Percentiles rank a stretch among this genome's conserved stretches.
phyloP scores from a whole-genome alignment of 129 eudicot genomes.

The Tagetes patula region DNA sequence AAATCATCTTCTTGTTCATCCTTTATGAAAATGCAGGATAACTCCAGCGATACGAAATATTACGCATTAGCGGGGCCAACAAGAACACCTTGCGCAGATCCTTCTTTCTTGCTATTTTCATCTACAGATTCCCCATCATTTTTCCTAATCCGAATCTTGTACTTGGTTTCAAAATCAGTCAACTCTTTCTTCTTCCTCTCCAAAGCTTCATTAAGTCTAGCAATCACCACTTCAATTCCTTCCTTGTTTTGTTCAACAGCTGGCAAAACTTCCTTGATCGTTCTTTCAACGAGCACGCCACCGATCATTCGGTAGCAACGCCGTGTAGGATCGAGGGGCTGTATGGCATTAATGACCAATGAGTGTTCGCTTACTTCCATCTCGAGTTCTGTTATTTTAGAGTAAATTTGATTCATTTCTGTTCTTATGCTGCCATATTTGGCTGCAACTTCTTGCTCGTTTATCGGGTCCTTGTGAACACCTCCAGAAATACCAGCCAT shows the following conservation, averaged over 20 bases:
- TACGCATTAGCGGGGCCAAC: slow-evolving; percentile 77
- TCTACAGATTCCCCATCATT: slow-evolving; percentile 68
- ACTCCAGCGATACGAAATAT: slow-evolving; percentile 19
- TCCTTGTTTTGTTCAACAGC: slow-evolving; percentile 89
- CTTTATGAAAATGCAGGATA: slow-evolving; percentile 7
- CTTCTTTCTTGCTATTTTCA: slow-evolving; percentile 80
- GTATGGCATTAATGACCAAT: slow-evolving; percentile 79
- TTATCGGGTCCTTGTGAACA: slow-evolving; percentile 57
- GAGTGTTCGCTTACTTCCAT: slow-evolving; percentile 95
- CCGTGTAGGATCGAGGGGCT: slow-evolving; percentile 79
- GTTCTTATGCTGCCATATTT: slow-evolving; percentile 62
- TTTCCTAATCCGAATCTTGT: slow-evolving; percentile 75
- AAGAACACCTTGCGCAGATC: slow-evolving; percentile 89
- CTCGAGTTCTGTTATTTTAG: slow-evolving; percentile 91
- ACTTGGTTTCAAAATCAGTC: slow-evolving; percentile 78
- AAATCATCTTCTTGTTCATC: slow-evolving; percentile 7
- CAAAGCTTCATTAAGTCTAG: slow-evolving; percentile 73
- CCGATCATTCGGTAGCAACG: slow-evolving; percentile 95
- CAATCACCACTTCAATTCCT: slow-evolving; percentile 81
- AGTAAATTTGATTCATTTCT: slow-evolving; percentile 82
- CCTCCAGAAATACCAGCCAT: slow-evolving; percentile 58
- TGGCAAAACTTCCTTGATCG: slow-evolving; percentile 89
- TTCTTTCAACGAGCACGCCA: slow-evolving; percentile 96
- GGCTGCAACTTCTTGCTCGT: slow-evolving; percentile 93
- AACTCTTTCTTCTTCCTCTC: slow-evolving; percentile 85